phyloP scores from a whole-genome alignment of 2,329 filamentous ascomycete genomes.

The Aspergillus floridensis region DNA sequence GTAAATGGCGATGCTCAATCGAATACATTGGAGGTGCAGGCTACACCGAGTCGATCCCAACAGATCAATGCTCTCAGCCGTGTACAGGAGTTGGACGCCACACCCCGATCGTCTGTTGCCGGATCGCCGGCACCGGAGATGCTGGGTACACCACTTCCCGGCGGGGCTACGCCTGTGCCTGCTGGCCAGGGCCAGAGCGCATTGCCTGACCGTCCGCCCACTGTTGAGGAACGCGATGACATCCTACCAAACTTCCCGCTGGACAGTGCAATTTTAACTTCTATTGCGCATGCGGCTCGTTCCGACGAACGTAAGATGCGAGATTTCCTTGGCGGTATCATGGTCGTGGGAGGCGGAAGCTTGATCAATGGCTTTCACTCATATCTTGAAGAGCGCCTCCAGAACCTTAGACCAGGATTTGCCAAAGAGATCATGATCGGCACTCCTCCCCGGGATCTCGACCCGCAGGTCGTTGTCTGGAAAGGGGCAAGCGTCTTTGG shows the following conservation, averaged over 20 bases:
- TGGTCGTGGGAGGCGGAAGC: conserved; percentile 82
- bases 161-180: conserved; percentile 42
- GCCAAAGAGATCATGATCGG: conserved; percentile 67
- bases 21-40: conserved; percentile 30
- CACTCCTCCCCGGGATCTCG: conserved; percentile 81
- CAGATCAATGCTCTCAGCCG: conserved; percentile 69
- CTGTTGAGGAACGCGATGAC: conserved; percentile 66
- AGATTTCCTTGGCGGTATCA: conserved; percentile 85
- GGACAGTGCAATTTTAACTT: conserved; percentile 84
- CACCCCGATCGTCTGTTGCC: conserved; percentile 80
- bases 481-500: conserved; percentile 97
- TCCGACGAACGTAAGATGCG: conserved; percentile 90
- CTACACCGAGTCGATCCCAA: conserved; percentile 53
- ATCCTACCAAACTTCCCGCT: conserved; percentile 80
- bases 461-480: conserved; percentile 96
- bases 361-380: conserved; percentile 77
- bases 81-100: conserved; percentile 67
- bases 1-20: conserved; percentile 39
- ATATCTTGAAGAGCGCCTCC: conserved; percentile 78
- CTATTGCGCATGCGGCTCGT: conserved; percentile 80
- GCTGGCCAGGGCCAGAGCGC: conserved; percentile 28
- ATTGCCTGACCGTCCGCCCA: conserved; percentile 41
- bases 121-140: conserved; percentile 84
- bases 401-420: conserved; percentile 60
- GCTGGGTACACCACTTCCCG: conserved; percentile 62